Conservation (phyloP, 192 early-diverging fungal species). For the Coemansia sp. region DNA sequence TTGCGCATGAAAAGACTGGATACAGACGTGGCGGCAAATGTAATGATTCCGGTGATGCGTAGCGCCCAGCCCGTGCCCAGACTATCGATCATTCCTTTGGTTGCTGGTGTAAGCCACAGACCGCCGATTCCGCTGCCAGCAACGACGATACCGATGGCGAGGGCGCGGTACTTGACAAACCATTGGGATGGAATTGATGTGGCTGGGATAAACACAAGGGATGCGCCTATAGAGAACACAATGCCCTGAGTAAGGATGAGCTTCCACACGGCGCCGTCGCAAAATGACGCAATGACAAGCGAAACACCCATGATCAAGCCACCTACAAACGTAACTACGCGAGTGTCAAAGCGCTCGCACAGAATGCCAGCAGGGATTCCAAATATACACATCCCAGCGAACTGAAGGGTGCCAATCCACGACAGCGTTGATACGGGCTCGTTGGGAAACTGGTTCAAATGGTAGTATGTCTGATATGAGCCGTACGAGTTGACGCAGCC, state of each 20-base stretch:
- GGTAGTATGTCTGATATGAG: conserved; percentile 54
- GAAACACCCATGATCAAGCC: conserved; percentile 55
- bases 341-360: conserved; percentile 56
- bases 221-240: conserved; percentile 52
- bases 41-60: conserved; percentile 51
- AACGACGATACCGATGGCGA: conserved; percentile 58
- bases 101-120: conserved; percentile 54
- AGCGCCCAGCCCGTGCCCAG: conserved; percentile 61
- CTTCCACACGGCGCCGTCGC: conserved; percentile 60
- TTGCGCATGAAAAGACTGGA: conserved; percentile 51
- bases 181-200: conserved; percentile 59
- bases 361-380: conserved; percentile 57
- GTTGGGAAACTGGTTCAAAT: conserved; percentile 26
- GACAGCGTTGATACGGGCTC: conserved; percentile 51
- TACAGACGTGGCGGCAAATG: conserved; percentile 43
- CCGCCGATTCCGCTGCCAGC: conserved; percentile 61
- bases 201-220: conserved; percentile 55
- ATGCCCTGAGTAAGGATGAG: conserved; percentile 62
- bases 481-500: conserved; percentile 61
- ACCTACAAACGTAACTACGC: conserved; percentile 53
- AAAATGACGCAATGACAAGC: conserved; percentile 60
- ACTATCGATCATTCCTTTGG: conserved; percentile 40
- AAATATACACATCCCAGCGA: conserved; percentile 51
- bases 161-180: conserved; percentile 53
- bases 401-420: conserved; percentile 58